Evolutionary conservation across 2,329 filamentous ascomycete genomes (phyloP), one percentile per base, ranked within the genome.

Genomic region (Mycogone perniciosa): DNA sequence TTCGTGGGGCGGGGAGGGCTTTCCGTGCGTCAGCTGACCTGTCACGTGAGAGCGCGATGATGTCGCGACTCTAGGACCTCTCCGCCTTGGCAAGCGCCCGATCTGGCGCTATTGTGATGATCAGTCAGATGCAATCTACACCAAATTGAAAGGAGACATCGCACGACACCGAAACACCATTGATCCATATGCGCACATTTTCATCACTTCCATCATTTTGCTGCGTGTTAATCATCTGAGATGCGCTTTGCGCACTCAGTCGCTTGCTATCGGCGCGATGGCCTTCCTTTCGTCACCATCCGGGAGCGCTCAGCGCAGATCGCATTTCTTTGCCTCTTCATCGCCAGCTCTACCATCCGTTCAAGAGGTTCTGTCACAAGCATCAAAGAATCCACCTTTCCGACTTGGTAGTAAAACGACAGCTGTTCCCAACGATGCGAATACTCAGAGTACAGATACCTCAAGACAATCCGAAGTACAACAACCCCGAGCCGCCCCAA

Each of bases 291-390:
- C 70, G 50, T 62, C 63, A 48, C 56, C 62, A 43, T 43, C 60
- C 54, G 58, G 64, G 51, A 65, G 58, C 45, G 55, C 66, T 62
- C 67, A 56, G 57, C 66, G 50, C 54, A 63, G 50, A 59, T 67
- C 51, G 7, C 57, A 65, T 13, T 57, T 65, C 31, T 54, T 54
- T 10, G 41, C 60, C 7, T 77, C 77, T 0, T 80, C 77, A 0
- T 81, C 79, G 4, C 77, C 79, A n/a, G 71, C 70, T n/a, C 63
- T 82, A 0, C 80, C 80, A 3, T 72, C 78, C 0, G 63, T 82
- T 0, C 68, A 69, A 35, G 72, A 81, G 3, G 61, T 82, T 7
- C 56, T 77, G 1, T 65, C 69, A 3, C 73, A 70, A 39, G 56
- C 54, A 27, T 56, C 59, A 8, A 68, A 58, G 29, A 66, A 58